Conservation (phyloP, 2,329 filamentous ascomycete genomes). For the Sclerotinia nivalis region DNA sequence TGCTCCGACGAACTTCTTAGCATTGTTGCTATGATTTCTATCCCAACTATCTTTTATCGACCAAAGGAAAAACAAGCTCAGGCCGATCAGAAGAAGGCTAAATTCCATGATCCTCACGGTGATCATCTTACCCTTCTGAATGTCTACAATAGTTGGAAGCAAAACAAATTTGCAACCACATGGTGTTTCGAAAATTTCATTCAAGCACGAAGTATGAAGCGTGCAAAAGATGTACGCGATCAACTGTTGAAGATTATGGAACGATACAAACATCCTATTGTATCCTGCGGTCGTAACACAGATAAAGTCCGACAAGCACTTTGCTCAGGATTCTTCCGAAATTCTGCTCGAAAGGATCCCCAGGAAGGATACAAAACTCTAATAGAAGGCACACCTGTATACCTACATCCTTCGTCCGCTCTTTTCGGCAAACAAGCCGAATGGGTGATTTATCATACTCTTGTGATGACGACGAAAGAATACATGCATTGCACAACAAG, state of each 20-base stretch:
- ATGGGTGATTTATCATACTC: conserved; percentile 89
- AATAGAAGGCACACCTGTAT: conserved; percentile 91
- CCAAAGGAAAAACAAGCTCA: conserved; percentile 97
- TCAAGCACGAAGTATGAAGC: conserved; percentile 83
- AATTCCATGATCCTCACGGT: conserved; percentile 93
- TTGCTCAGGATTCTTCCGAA: conserved; percentile 94
- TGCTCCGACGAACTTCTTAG: conserved; percentile 94
- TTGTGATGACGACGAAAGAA: conserved; percentile 93
- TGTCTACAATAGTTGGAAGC: conserved; percentile 97
- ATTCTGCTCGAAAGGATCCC: conserved; percentile 90
- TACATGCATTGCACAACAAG: conserved; percentile 95
- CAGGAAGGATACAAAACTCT: conserved; percentile 97
- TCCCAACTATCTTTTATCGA: conserved; percentile 86
- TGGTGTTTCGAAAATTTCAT: conserved; percentile 99
- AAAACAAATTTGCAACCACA: conserved; percentile 74
- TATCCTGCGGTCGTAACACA: conserved; percentile 85
- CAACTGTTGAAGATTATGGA: conserved; percentile 94
- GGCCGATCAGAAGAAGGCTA: conserved; percentile 95
- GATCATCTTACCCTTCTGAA: conserved; percentile 95
- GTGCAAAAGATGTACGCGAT: conserved; percentile 87
- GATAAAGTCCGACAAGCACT: conserved; percentile 84
- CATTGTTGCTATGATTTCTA: conserved; percentile 92
- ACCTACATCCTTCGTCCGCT: conserved; percentile 87
- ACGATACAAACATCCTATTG: conserved; percentile 78
- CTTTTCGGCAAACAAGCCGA: conserved; percentile 95